phyloP scores from a whole-genome alignment of 345 rosid species.

The Salix koriyanagi region DNA sequence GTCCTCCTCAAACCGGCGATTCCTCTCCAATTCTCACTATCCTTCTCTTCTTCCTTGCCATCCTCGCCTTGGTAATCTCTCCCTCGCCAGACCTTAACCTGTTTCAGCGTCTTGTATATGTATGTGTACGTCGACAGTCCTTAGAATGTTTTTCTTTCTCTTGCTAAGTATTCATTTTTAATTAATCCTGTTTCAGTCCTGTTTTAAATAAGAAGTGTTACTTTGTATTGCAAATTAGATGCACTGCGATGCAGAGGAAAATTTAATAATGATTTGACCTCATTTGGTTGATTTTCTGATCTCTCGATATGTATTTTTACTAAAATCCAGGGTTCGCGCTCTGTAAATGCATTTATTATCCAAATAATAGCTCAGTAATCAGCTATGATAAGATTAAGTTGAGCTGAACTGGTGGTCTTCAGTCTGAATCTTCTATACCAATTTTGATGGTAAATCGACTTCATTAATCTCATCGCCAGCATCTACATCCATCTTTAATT shows the following conservation, averaged over 20 bases:
- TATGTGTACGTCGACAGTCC: neutral
- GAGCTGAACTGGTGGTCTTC: neutral
- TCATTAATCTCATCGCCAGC: neutral
- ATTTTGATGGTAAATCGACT: neutral
- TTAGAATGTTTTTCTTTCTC: neutral
- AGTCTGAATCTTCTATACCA: neutral
- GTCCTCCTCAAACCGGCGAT: constrained; percentile 30
- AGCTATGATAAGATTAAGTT: neutral
- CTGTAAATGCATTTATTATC: neutral
- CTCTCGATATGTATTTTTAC: neutral
- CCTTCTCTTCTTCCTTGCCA: constrained; percentile 36
- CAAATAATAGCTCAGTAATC: neutral
- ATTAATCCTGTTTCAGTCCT: neutral
- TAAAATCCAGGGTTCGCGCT: neutral
- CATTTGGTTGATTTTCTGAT: neutral
- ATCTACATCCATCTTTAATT: neutral
- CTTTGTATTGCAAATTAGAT: neutral
- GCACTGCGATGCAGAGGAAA: neutral
- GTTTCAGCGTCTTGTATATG: neutral
- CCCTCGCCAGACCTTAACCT: neutral
- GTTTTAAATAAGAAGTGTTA: neutral
- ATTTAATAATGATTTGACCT: neutral
- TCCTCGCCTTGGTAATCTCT: constrained; percentile 39
- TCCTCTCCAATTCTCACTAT: constrained; percentile 24
- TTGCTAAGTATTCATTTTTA: neutral